phyloP scores from a whole-genome alignment of 1,284 basidiomycete species.

The Trametes pubescens region DNA sequence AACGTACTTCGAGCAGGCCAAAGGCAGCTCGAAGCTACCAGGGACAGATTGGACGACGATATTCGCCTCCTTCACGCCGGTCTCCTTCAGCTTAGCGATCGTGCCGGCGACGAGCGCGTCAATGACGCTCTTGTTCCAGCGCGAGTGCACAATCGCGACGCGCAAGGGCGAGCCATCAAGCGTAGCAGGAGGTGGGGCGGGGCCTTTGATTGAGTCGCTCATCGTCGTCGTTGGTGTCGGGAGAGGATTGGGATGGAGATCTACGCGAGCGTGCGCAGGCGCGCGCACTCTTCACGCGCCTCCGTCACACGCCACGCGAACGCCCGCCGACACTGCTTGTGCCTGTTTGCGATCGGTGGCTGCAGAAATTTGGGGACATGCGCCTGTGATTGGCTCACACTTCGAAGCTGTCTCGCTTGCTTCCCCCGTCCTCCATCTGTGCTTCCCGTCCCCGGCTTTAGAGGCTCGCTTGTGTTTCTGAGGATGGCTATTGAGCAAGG shows the following conservation, averaged over 20 bases:
- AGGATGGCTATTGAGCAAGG: conserved; percentile 24
- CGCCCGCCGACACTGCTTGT: conserved; percentile 9
- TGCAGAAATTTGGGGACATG: conserved; percentile 31
- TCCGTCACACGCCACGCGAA: not conserved
- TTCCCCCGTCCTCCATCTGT: conserved; percentile 8
- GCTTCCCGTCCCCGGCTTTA: not conserved
- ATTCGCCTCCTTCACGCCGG: conserved; percentile 90
- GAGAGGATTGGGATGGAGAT: conserved; percentile 5
- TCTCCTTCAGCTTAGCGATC: conserved; percentile 78
- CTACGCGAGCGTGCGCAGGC: conserved; percentile 12
- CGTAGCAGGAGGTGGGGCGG: conserved; percentile 63
- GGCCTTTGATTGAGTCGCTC: conserved; percentile 79
- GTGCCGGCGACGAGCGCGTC: conserved; percentile 85
- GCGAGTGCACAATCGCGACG: conserved; percentile 90
- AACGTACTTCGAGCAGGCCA: conserved; percentile 81
- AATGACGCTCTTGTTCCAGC: conserved; percentile 92
- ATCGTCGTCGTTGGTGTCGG: conserved; percentile 31
- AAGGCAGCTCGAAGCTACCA: conserved; percentile 93
- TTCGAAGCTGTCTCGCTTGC: conserved; percentile 1
- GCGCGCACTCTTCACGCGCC: not conserved
- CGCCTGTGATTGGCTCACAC: conserved; percentile 29
- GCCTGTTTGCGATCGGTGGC: conserved; percentile 26
- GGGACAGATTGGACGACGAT: conserved; percentile 94
- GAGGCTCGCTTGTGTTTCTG: not conserved
- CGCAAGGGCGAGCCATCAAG: conserved; percentile 85